Evolutionary conservation across 768 basidiomycete species (phyloP), one percentile per base, ranked within the genome.

Genomic region (Termitomyces sp.): DNA sequence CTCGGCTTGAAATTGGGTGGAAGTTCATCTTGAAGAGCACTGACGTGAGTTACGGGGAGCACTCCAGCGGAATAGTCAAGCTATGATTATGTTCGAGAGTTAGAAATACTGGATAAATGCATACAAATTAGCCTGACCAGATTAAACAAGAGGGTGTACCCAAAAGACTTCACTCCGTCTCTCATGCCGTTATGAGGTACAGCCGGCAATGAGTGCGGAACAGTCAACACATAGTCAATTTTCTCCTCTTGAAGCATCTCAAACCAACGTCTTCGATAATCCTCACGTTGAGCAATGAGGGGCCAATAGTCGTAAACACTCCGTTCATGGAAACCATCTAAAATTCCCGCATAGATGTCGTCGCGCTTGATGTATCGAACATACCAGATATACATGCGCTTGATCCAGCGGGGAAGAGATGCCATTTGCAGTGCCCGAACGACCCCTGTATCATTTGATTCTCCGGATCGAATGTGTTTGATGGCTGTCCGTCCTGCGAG

Each of bases 91-190:
- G 46, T 6, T 31, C n/a, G 1, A 31, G 25, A 25, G 34, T 60
- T 12, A 56, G 38, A 17, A 9, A 17, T 38, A 11, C 2, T 31
- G 31, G 4, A 38, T 46, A 20, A 25, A 48, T 12, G 17, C 15
- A 8, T 9, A 11, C 34, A 32, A 54, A 53, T 29, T 59, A 12
- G 3, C 68, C 81, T 57, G 49, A 84, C 85, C 62, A 87, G 61
- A 62, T 88, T 88, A 68, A 85, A 89, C 46, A 88, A 61, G 61
- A 86, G 81, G 0, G 84, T 84, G 68, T 88, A 88, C 4, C 81
- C 81, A 56, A 84, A 84, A 2, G 82, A 75, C 60, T 76, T 79
- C 69, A 78, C 81, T 12, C 81, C 80, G 31, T 81, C 74, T 59
- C 77, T 81, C 82, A 81, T 83, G 0, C 82, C 82, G 1, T 75